Evolutionary conservation across 1,139 yeast genomes (phyloP), one percentile per base, ranked within the genome.

Genomic region (Candida dubliniensis): DNA sequence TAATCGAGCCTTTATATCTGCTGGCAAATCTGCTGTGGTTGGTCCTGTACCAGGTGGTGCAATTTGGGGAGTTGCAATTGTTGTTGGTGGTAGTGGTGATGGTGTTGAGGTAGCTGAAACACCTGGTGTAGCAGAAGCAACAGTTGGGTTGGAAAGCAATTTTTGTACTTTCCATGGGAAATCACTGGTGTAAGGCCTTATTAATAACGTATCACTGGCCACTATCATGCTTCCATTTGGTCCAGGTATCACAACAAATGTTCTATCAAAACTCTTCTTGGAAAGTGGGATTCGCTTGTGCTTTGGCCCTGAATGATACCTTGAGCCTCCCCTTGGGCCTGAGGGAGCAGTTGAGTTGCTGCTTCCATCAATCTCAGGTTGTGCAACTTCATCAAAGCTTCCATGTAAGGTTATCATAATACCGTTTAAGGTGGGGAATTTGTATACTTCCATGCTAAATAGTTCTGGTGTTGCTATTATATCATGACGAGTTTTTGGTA

Each of bases 351-450:
- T 42, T 12, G 51, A 41, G 25, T n/a, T n/a, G 50, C 45, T n/a
- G 35, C 45, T 52, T 4, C 60, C 67, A 8, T 57, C 34, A 40
- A 64, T 61, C 36, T 71, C 78, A 9, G 86, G 88, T 41, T 70
- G 73, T 6, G 67, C 82, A 39, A 64, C 61, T 63, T 93, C 98
- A 43, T 79, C 82, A 60, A 81, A 91, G 45, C 80, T 82, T 2
- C 99, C 99, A 65, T 93, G 99, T 15, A 91, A 67, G 1, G 82
- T 73, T 34, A 91, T 78, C 59, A 86, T 72, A 53, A 93, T 81
- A 7, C 96, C 97, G 44, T 82, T 79, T 36, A 90, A 78, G 41
- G 79, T 83, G 5, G 89, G 82, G 49, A 74, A 80, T 26, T 87
- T 75, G 74, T 87, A 84, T 1, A 88, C 77, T 59, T 95, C 97